Conservation (phyloP, 2,329 filamentous ascomycete genomes). For the Colletotrichum tamarilloi region DNA sequence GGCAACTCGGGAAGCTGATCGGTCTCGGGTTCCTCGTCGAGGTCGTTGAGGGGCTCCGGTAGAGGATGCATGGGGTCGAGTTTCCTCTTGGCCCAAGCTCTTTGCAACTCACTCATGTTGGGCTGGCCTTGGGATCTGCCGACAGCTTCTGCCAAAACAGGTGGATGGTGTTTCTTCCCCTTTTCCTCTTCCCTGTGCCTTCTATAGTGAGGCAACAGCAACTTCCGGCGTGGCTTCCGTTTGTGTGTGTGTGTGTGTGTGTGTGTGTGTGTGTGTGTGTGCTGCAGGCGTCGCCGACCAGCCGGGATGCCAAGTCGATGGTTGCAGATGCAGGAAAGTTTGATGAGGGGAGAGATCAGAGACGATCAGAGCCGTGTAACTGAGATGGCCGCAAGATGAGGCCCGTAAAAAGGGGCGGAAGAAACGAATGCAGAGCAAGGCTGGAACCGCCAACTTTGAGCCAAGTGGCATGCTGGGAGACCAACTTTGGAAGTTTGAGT, state of each 20-base stretch:
- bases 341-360: neutral
- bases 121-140: neutral
- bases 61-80: constrained; percentile 69
- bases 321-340: too few relatives aligned
- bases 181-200: neutral
- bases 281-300: neutral
- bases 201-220: too few relatives aligned
- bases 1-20: constrained; percentile 59
- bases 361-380: neutral
- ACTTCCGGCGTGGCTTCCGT: too few relatives aligned
- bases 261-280: neutral
- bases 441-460: neutral
- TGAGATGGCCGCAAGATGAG: neutral
- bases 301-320: neutral
- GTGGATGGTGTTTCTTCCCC: neutral
- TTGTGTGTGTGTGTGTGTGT: neutral
- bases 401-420: neutral
- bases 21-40: constrained; percentile 62
- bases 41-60: constrained; percentile 61
- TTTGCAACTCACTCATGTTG: constrained; percentile 84
- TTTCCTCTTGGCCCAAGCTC: constrained; percentile 81
- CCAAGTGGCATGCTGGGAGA: constrained; percentile 10
- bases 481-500: constrained; percentile 14
- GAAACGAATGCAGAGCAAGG: neutral
- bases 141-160: neutral